Evolutionary conservation across 106 monocot species (phyloP).

Genomic region (Dioscorea alata): DNA sequence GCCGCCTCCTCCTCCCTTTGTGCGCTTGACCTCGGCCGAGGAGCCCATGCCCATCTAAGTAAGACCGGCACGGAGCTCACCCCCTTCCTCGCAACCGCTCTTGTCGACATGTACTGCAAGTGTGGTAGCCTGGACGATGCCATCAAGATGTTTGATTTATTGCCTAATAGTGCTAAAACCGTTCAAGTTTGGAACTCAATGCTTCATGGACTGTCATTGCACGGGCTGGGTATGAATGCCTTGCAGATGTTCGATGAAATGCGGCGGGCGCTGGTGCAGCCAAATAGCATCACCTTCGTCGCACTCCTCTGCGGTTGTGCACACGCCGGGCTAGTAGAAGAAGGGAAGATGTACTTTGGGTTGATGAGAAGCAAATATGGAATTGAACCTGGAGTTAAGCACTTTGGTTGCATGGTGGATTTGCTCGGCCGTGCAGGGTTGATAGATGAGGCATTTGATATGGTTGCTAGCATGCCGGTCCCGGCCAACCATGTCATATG

Average conservation of each 20-base stretch:
- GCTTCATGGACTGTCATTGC: slow-evolving; percentile 26
- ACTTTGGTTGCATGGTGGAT: slow-evolving; percentile 12
- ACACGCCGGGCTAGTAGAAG: slow-evolving; percentile 7
- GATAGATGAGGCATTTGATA: slow-evolving; percentile 16
- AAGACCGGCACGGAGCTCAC: slow-evolving; percentile 13
- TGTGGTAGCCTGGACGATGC: slow-evolving; percentile 21
- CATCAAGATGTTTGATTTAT: slow-evolving; percentile 5
- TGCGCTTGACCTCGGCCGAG: slow-evolving; percentile 12
- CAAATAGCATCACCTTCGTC: slow-evolving; percentile 13
- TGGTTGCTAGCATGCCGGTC: background rate
- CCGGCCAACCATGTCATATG: slow-evolving; percentile 10
- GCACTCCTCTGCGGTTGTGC: slow-evolving; percentile 16
- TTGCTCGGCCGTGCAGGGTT: slow-evolving; percentile 20
- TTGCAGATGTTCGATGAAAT: slow-evolving; percentile 16
- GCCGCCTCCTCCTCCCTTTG: slow-evolving; percentile 13
- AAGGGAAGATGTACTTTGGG: slow-evolving; percentile 11
- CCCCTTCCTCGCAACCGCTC: slow-evolving; percentile 10
- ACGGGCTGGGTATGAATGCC: slow-evolving; percentile 16
- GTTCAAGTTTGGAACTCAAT: slow-evolving; percentile 29
- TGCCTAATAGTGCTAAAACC: slow-evolving; percentile 1
- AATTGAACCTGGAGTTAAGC: background rate
- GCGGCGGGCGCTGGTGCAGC: slow-evolving; percentile 2
- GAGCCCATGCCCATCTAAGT: slow-evolving; percentile 4
- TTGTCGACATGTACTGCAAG: slow-evolving; percentile 41
- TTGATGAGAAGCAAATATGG: slow-evolving; percentile 11